Evolutionary conservation across 805 yeast species (phyloP).

Genomic region (Henningerozyma blattae): DNA sequence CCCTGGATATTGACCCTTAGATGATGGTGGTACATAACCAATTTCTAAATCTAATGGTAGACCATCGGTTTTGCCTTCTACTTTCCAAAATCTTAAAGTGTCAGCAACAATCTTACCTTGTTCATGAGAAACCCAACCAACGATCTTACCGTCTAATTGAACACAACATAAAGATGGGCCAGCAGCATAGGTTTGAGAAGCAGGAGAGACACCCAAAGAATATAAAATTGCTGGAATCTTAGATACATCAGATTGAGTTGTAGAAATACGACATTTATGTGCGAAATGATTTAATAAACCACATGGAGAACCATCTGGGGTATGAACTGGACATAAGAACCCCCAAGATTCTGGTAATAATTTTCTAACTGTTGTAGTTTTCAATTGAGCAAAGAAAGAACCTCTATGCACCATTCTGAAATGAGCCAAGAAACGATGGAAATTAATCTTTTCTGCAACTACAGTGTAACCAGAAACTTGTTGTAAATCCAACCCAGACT

Average conservation of each 20-base stretch:
- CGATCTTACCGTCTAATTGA: slow-evolving; percentile 81
- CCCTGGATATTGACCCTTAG: slow-evolving; percentile 96
- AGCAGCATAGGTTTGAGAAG: slow-evolving; percentile 61
- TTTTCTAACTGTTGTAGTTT: slow-evolving; percentile 94
- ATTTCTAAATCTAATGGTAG: slow-evolving; percentile 81
- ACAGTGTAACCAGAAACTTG: slow-evolving; percentile 98
- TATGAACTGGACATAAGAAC: slow-evolving; percentile 95
- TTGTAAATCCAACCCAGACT: slow-evolving; percentile 93
- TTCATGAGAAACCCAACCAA: slow-evolving; percentile 90
- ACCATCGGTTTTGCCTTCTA: slow-evolving; percentile 55
- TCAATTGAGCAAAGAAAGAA: slow-evolving; percentile 94
- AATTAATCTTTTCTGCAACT: slow-evolving; percentile 96
- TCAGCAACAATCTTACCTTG: slow-evolving; percentile 82
- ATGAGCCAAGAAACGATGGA: slow-evolving; percentile 94
- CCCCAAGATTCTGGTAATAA: slow-evolving; percentile 98
- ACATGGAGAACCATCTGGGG: slow-evolving; percentile 99
- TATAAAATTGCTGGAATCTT: slow-evolving; percentile 54
- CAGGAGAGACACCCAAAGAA: slow-evolving; percentile 70
- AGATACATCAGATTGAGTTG: slow-evolving; percentile 62
- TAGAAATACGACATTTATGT: slow-evolving; percentile 84
- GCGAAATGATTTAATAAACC: slow-evolving; percentile 94
- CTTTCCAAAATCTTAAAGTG: slow-evolving; percentile 86
- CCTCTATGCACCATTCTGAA: slow-evolving; percentile 99
- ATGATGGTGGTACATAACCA: slow-evolving; percentile 93
- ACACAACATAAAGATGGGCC: slow-evolving; percentile 86